Base-by-base conservation (phyloP, 768 basidiomycete species). In the Russula emetica region DNA sequence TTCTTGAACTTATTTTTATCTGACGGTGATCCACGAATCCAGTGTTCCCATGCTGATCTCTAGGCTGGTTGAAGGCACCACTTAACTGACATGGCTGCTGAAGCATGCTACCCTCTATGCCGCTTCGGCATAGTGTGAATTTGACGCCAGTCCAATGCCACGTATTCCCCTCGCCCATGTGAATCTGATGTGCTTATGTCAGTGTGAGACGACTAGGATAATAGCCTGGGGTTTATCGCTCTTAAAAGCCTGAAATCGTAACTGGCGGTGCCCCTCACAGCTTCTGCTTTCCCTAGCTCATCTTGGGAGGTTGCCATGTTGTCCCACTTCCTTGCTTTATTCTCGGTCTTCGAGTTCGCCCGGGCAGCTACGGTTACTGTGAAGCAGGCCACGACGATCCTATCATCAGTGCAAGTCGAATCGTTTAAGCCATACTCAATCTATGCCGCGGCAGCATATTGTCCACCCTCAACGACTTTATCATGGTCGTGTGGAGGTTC, bases 401-500 rank as follows among this genome's bases (percentile, higher is more conserved):
- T 66, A 20, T 38, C 61, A 1, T 9, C 28, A 28, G 18, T 18
- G 0, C 75, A 83, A 66, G 77, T 85, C 10, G 67, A 75, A 7
- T 52, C 69, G 8, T 85, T 78, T 71, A 78, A 69, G 50, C 77
- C 83, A 0, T 85, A 79, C 73, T 78, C 81, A 0, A 74, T 71
- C 60, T 84, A 79, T 66, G 82, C 85, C 0, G 78, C 79, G 40
- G 70, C 82, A 11, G 83, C 75, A 1, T 82, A 82, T 66, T 86
- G 85, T 61, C 57, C 71, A 18, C 73, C 82, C 7, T 58, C 76
- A 4, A 58, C 72, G 45, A 81, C 79, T 28, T 66, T 78, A 47
- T 74, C 75, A 24, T 85, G 84, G 83, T 70, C 77, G 34, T 86
- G 85, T 71, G 85, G 85, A 72, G 65, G 83, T 60, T 3, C 38